Percentiles rank a stretch among this genome's conserved stretches.
Evolutionary conservation across 2,329 filamentous ascomycete genomes (phyloP).

Genomic region (Fusarium sp.): DNA sequence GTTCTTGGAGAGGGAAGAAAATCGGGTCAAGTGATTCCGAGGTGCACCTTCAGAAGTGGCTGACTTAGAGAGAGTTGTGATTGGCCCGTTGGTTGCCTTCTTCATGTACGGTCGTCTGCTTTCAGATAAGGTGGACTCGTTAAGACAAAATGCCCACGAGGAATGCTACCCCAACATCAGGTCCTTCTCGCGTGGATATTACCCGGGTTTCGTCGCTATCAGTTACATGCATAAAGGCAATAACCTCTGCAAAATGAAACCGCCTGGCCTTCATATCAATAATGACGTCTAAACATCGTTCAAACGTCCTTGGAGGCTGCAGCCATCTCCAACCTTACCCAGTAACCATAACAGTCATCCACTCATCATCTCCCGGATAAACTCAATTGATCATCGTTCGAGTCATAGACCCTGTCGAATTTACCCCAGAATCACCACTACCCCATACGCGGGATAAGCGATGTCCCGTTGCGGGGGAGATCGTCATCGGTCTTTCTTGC

Average conservation of each 20-base stretch:
- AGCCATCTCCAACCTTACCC: neutral
- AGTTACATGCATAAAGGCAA: fast-evolving
- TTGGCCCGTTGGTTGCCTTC: neutral
- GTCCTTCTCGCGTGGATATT: fast-evolving
- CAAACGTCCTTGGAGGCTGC: neutral
- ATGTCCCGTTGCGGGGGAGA: neutral
- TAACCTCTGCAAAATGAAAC: fast-evolving
- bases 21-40: neutral
- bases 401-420: neutral
- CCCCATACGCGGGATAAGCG: neutral
- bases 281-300: neutral
- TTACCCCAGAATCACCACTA: neutral
- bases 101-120: neutral
- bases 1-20: neutral
- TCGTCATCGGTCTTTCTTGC: neutral
- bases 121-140: neutral
- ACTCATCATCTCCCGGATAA: neutral
- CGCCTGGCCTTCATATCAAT: neutral
- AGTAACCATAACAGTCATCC: neutral
- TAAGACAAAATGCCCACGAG: fast-evolving
- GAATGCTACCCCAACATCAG: neutral
- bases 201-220: neutral
- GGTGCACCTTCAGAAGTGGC: neutral
- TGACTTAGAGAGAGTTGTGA: fast-evolving
- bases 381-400: neutral